Evolutionary conservation across 2,329 filamentous ascomycete species (phyloP), one percentile per base, ranked within the genome.

Genomic region (Fusarium agapanthi): DNA sequence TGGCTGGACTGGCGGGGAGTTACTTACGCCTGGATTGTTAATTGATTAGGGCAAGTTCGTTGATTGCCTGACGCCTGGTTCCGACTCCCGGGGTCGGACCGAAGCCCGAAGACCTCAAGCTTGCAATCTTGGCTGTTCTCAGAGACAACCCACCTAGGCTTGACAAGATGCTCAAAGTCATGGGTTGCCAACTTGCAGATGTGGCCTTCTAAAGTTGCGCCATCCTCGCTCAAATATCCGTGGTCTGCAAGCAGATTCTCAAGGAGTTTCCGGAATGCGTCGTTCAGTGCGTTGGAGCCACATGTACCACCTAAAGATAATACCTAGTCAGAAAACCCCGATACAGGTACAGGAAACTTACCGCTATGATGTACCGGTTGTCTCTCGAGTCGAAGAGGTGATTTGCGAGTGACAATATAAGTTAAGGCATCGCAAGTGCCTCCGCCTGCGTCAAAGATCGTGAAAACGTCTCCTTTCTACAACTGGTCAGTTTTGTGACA

Each of bases 211-310:
- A 64, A 34, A 1, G 54, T 70, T 12, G 22, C 40, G 0, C 53
- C 55, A 1, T 16, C 22, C 7, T 28, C 11, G 13, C 55, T 50
- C 1, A 70, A 5, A 30, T 70, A 68, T 0, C 13, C 51, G 18
- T 69, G 59, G 3, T 10, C 6, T 16, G 12, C 5, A 5, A 69
- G 65, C 3, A 30, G 15, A 7, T 18, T 11, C 11, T 7, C 0
- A 1, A 69, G n/a, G 2, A 45, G 18, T 3, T 28, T 6, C 7
- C 16, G n/a, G 18, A 59, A n/a, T 4, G 10, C 43, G 6, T 56
- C 24, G 3, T 69, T 69, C 7, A 69, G 20, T n/a, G 55, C 61
- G 12, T 56, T 51, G 14, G 67, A 69, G 5, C 67, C 67, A 12
- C 37, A 58, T n/a, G 45, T 16, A 4, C 26, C 41, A 5, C 57